phyloP scores from a whole-genome alignment of 441 rosid species.

The Euphorbia celastroides region DNA sequence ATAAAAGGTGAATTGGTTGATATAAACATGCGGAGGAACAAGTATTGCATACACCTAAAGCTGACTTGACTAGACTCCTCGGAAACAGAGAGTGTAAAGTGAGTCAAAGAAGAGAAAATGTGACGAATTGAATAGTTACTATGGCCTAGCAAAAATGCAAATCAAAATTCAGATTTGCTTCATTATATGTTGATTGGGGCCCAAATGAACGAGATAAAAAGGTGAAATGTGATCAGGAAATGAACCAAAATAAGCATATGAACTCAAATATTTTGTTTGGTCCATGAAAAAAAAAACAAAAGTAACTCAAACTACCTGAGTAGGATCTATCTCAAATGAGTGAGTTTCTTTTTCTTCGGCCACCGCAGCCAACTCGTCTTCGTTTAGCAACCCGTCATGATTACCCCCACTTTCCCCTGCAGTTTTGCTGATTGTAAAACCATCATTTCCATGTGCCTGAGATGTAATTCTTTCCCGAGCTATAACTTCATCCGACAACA shows the following conservation, averaged over 20 bases:
- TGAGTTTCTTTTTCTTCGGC: slow-evolving; percentile 93
- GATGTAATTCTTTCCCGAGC: slow-evolving; percentile 51
- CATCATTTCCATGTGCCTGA: slow-evolving; percentile 53
- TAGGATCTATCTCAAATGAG: slow-evolving; percentile 79
- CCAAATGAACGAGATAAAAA: neutral
- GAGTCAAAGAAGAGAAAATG: slow-evolving; percentile 55
- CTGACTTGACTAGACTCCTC: slow-evolving; percentile 16
- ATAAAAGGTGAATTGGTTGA: slow-evolving; percentile 23
- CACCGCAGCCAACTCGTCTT: slow-evolving; percentile 84
- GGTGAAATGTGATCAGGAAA: neutral
- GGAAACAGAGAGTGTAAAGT: slow-evolving; percentile 29
- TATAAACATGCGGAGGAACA: slow-evolving; percentile 24
- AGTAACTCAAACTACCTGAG: slow-evolving; percentile 44
- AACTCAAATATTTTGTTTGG: neutral
- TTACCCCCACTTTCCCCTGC: slow-evolving; percentile 61
- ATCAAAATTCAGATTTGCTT: no score
- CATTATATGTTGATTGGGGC: neutral
- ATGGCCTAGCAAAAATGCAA: no score
- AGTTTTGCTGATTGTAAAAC: slow-evolving; percentile 63
- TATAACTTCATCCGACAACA: slow-evolving; percentile 71
- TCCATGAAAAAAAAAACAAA: neutral
- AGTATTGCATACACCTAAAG: slow-evolving; percentile 26
- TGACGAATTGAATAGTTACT: slow-evolving; percentile 24
- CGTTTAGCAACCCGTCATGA: slow-evolving; percentile 70
- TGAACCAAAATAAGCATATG: neutral